These are phyloP conservation scores for Irpex lacteus DNA, from an alignment of 1,284 basidiomycete species.

Conservation along the genomic window DNA sequence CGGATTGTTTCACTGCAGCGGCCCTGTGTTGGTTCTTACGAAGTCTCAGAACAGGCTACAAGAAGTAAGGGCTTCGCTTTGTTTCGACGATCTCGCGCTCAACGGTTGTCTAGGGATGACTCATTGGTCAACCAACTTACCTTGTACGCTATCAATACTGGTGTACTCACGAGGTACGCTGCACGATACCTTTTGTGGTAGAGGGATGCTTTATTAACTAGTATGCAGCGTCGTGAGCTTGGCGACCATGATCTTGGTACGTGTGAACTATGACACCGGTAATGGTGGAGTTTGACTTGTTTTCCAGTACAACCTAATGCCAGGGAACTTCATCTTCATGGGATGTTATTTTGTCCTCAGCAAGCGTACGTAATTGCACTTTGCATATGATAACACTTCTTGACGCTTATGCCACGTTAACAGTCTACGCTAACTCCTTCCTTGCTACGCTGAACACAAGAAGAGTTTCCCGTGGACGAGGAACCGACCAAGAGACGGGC, in stretches of 20 bases:
- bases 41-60: constrained; percentile 44
- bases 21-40: constrained; percentile 53
- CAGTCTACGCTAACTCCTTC: constrained; percentile 69
- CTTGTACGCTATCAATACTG: constrained; percentile 57
- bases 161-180: constrained; percentile 55
- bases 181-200: background rate
- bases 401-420: constrained; percentile 2
- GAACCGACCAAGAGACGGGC: constrained; percentile 37
- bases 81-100: background rate
- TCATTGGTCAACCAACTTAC: constrained; percentile 55
- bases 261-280: constrained; percentile 17
- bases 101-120: constrained; percentile 42
- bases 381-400: background rate
- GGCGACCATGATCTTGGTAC: constrained; percentile 53
- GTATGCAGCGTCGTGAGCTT: constrained; percentile 52
- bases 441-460: constrained; percentile 56
- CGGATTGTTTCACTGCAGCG: constrained; percentile 46
- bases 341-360: constrained; percentile 60
- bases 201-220: background rate
- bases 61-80: constrained; percentile 27
- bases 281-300: constrained; percentile 1
- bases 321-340: constrained; percentile 56
- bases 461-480: constrained; percentile 39
- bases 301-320: constrained; percentile 53
- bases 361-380: constrained; percentile 46